phyloP scores from a whole-genome alignment of 176 grass and related monocot genomes.

The Oryza meyeriana region DNA sequence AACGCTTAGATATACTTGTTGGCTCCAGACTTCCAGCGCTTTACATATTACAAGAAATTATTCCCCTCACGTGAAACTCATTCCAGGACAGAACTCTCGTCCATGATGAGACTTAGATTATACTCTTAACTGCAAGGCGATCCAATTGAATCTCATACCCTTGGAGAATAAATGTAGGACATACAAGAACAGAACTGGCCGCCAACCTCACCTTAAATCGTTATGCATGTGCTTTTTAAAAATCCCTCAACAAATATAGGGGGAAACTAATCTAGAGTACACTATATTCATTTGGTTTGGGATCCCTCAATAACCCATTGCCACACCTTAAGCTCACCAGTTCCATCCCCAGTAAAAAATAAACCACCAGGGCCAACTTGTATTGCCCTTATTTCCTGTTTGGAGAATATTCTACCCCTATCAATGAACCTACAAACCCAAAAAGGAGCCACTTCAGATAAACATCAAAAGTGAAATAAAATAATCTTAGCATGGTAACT shows the following conservation, averaged over 20 bases:
- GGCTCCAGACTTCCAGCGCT: slow-evolving; percentile 30
- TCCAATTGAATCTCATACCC: slow-evolving; percentile 21
- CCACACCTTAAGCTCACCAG: slow-evolving; percentile 96
- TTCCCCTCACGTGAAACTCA: slow-evolving; percentile 29
- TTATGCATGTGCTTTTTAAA: slow-evolving; percentile 36
- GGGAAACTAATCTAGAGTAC: slow-evolving; percentile 45
- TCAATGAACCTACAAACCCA: slow-evolving; percentile 70
- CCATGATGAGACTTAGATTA: slow-evolving; percentile 10
- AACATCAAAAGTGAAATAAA: slow-evolving; percentile 18
- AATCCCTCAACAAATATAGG: slow-evolving; percentile 44
- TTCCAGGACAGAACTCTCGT: slow-evolving; percentile 30
- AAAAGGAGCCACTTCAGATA: slow-evolving; percentile 5
- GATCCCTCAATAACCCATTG: slow-evolving; percentile 52
- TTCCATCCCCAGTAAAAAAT: slow-evolving; percentile 95
- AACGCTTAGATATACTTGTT: slow-evolving; percentile 29
- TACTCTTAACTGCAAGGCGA: slow-evolving; percentile 15
- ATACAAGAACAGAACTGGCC: slow-evolving; percentile 33
- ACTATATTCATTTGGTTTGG: slow-evolving; percentile 51
- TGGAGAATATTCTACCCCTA: slow-evolving; percentile 80
- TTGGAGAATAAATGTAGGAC: slow-evolving; percentile 28
- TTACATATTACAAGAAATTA: slow-evolving; percentile 47
- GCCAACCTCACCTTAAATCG: slow-evolving; percentile 34
- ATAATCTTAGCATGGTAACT: slow-evolving; percentile 20
- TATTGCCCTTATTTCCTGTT: slow-evolving; percentile 80
- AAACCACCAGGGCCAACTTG: slow-evolving; percentile 76